phyloP scores from a whole-genome alignment of 768 basidiomycete genomes.

The Krasilnikovozyma curviuscula region DNA sequence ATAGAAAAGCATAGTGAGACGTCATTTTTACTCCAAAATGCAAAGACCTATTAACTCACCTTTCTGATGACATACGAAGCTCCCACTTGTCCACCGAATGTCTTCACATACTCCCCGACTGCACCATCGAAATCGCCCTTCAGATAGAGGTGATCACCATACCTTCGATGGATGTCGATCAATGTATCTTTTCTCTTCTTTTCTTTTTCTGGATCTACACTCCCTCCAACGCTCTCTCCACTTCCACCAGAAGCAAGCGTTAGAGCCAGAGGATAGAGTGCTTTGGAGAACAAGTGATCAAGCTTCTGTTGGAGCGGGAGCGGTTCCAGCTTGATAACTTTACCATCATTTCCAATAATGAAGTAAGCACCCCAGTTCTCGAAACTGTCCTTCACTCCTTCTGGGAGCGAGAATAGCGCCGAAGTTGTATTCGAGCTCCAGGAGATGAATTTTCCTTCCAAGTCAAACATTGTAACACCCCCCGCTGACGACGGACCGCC shows the following conservation, averaged over 20 bases:
- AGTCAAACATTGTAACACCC: too few species aligned
- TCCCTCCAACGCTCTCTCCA: too few species aligned
- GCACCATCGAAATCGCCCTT: constrained; percentile 86
- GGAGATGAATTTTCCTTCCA: too few species aligned
- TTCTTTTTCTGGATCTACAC: too few species aligned
- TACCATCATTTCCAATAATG: constrained; percentile 34
- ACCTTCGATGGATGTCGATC: constrained; percentile 73
- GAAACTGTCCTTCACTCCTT: constrained; percentile 65
- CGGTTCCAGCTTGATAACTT: neutral
- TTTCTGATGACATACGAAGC: constrained; percentile 95
- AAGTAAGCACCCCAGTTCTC: constrained; percentile 66
- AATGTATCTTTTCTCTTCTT: constrained; percentile 49
- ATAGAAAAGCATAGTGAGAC: constrained; percentile 1
- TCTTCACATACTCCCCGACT: constrained; percentile 79
- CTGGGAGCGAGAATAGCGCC: constrained; percentile 66
- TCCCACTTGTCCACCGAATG: constrained; percentile 58
- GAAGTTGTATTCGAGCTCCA: constrained; percentile 82
- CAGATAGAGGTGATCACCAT: constrained; percentile 74
- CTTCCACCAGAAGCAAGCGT: too few species aligned
- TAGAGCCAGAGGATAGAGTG: constrained; percentile 52
- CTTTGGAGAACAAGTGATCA: constrained; percentile 4
- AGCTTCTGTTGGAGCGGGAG: neutral
- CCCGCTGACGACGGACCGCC: too few species aligned
- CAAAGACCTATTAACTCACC: constrained; percentile 31
- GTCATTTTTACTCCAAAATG: neutral